Evolutionary conservation across 2,329 filamentous ascomycete genomes (phyloP).

Genomic region (Microsporum ferrugineum): DNA sequence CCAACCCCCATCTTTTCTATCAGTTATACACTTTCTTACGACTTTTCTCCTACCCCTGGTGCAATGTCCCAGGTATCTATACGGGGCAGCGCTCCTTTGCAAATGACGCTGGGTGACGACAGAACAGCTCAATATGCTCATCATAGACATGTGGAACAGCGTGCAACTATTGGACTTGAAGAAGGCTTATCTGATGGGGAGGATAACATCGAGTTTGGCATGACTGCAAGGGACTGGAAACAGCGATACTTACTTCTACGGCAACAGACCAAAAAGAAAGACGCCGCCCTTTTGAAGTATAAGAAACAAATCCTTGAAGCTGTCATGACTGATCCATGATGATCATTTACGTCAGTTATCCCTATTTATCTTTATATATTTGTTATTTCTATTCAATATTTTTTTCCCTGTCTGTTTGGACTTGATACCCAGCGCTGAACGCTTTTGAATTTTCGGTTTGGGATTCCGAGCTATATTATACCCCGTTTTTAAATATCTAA

Average conservation of each 20-base stretch:
- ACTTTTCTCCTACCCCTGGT: slow-evolving; percentile 4
- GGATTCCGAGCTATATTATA: not conserved
- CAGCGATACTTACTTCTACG: slow-evolving; percentile 30
- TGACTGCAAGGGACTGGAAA: slow-evolving; percentile 27
- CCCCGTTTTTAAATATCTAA: not conserved
- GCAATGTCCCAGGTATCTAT: not conserved
- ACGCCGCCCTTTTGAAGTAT: slow-evolving; percentile 28
- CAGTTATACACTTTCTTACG: slow-evolving; percentile 7
- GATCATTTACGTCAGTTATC: not conserved
- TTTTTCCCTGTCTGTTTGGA: not conserved
- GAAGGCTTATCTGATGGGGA: slow-evolving; percentile 15
- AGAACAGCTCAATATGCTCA: not conserved
- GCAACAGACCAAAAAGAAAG: slow-evolving; percentile 30
- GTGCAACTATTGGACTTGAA: not conserved
- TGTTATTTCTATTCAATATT: not conserved
- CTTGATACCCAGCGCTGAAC: not conserved
- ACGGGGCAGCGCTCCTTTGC: not conserved
- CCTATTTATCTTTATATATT: not conserved
- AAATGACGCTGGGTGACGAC: not conserved
- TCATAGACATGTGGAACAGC: not conserved
- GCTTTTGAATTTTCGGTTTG: not conserved
- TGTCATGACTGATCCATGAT: slow-evolving; percentile 24
- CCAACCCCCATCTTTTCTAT: not conserved
- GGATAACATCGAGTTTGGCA: slow-evolving; percentile 20
- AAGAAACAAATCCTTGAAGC: slow-evolving; percentile 34